A percentile compares a stretch with the other conserved stretches of the same genome.
Evolutionary conservation across 306 rosid genomes (phyloP).

Genomic region (Urtica urens): DNA sequence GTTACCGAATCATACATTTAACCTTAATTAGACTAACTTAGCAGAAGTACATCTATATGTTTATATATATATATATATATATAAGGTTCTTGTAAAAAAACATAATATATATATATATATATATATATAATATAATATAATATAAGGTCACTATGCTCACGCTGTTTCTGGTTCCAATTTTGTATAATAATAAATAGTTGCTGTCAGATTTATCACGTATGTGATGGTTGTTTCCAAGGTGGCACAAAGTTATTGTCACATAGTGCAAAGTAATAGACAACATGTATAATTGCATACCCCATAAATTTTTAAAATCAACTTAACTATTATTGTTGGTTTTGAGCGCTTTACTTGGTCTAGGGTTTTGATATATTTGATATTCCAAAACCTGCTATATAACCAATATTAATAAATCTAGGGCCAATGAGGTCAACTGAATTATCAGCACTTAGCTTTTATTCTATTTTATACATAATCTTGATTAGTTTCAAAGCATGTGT

Average conservation of each 20-base stretch:
- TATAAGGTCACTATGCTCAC: too few relatives aligned
- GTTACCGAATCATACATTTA: neutral
- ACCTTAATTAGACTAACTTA: too few relatives aligned
- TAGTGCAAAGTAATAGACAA: constrained; percentile 4
- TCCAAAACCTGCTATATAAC: neutral
- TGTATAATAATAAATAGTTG: neutral
- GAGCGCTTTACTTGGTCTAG: constrained; percentile 2
- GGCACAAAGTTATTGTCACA: constrained; percentile 17
- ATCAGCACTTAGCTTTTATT: constrained; percentile 5
- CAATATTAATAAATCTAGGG: constrained; percentile 5
- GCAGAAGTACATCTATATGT: too few relatives aligned
- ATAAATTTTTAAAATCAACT: neutral
- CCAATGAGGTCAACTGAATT: constrained; percentile 12
- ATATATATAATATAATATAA: too few relatives aligned
- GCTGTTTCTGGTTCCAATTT: too few relatives aligned
- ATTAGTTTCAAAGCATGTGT: neutral
- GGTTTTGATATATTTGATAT: constrained; percentile 1
- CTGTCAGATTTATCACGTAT: constrained; percentile 5
- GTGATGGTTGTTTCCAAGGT: constrained; percentile 12
- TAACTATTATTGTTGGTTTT: neutral
- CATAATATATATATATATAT: too few relatives aligned
- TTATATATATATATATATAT: too few relatives aligned
- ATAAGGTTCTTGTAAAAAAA: too few relatives aligned
- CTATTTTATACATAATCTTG: too few relatives aligned
- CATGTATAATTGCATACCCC: constrained; percentile 7